Base-by-base conservation (phyloP, 2,329 filamentous ascomycete species). In the Aspergillus sp. region DNA sequence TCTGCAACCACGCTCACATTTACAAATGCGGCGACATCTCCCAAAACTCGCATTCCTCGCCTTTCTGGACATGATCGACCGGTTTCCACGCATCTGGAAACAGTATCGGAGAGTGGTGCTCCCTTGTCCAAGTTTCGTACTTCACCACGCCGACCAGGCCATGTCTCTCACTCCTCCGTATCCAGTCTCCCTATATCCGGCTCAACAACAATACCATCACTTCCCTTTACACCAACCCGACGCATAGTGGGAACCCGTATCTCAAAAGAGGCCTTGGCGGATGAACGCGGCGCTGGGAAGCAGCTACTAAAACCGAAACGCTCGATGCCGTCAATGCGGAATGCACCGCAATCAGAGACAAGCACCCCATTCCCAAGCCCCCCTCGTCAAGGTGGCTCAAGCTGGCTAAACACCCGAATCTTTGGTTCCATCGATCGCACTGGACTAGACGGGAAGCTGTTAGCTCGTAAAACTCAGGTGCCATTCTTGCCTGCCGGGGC, bases 1-100 rank as follows among this genome's bases (percentile, higher is more conserved):
- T 85, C 90, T 17, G 87, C 91, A 11, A 89, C 95, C 26, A 93
- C 93, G 12, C 81, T 98, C 60, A 97, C 92, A 6, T 98, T 98
- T 71, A 96, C 91, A 48, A 95, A 90, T 74, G 92, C 93, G 68
- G 78, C 84, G n/a, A 69, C 79, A 22, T 70, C 77, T 24, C 67
- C 75, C 5, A 64, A 69, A 34, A 95, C 92, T 34, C 88, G 92
- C 56, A 89, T 96, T 59, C 92, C 93, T 38, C 85, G 92, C 51
- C 89, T 93, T 36, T 81, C 88, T 55, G 82, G 81, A 58, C 87
- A 90, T 72, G 89, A 91, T 68, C 83, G 89, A 53, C 84, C 87
- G 5, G 84, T 86, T 64, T 89, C 89, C 11, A 88, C 89, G 15
- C 69, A 75, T 17, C 82, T 98, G n/a, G 93, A 96, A 70, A 92